Conservation (phyloP, 2,329 filamentous ascomycete species). For the Myotisia sp. region DNA sequence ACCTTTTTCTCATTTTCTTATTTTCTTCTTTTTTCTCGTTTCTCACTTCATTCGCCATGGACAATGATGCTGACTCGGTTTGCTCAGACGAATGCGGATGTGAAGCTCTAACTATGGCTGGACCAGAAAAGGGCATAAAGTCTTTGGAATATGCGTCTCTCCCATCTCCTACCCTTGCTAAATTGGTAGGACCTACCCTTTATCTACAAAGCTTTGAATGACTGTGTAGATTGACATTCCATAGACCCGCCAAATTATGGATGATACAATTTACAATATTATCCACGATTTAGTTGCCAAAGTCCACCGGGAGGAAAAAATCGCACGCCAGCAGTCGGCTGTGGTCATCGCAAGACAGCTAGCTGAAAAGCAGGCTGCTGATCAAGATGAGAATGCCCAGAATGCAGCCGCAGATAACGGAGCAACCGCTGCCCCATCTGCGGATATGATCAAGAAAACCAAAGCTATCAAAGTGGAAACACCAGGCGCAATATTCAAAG, state of each 20-base stretch:
- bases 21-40: no score
- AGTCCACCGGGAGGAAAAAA: slow-evolving; percentile 47
- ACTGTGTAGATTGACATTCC: background rate
- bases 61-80: slow-evolving; percentile 5
- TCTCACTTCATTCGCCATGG: no score
- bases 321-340: slow-evolving; percentile 43
- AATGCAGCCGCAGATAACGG: slow-evolving; percentile 21
- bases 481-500: slow-evolving; percentile 38
- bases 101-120: slow-evolving; percentile 14
- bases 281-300: slow-evolving; percentile 45
- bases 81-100: slow-evolving; percentile 1
- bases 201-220: background rate
- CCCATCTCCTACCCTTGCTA: slow-evolving; percentile 27
- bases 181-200: slow-evolving; percentile 20
- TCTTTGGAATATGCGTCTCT: slow-evolving; percentile 19
- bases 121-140: slow-evolving; percentile 17
- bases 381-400: slow-evolving; percentile 19
- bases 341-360: slow-evolving; percentile 30
- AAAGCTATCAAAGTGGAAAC: slow-evolving; percentile 33
- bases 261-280: slow-evolving; percentile 45
- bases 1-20: no score
- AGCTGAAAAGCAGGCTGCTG: slow-evolving; percentile 28
- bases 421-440: slow-evolving; percentile 23
- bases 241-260: slow-evolving; percentile 37
- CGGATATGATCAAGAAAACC: slow-evolving; percentile 21